A percentile compares a stretch with the other conserved stretches of the same genome.
phyloP scores from a whole-genome alignment of 352 stramenopile species.

The Blastocystis sp. region DNA sequence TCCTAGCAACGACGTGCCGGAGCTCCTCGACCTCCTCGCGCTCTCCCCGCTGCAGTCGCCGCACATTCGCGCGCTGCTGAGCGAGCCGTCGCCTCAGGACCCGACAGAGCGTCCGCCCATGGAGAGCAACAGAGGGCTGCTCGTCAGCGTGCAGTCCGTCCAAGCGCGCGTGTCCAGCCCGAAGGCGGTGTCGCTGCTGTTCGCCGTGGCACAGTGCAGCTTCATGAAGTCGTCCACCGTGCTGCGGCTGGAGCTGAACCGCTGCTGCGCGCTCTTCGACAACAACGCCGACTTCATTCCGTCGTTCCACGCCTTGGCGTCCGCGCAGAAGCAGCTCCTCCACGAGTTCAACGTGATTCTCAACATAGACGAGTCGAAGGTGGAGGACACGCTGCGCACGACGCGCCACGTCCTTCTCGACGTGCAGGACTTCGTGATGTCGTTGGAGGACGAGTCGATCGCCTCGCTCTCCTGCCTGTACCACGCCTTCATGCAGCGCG shows the following conservation, averaged over 20 bases:
- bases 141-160: conserved; percentile 8
- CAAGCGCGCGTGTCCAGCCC: conserved; percentile 17
- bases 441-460: conserved; percentile 34
- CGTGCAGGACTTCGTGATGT: conserved; percentile 15
- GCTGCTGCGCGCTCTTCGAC: neutral
- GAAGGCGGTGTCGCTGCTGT: conserved; percentile 6
- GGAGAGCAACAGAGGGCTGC: conserved; percentile 1
- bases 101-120: neutral
- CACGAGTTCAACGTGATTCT: conserved; percentile 22
- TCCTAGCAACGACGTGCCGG: neutral
- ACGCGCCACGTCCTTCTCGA: conserved; percentile 4
- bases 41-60: neutral
- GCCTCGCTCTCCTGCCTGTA: neutral
- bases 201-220: neutral
- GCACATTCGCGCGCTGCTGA: neutral
- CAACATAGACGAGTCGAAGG: conserved; percentile 21
- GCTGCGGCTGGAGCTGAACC: conserved; percentile 7
- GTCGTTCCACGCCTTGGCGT: neutral
- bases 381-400: too few species aligned
- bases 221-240: neutral
- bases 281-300: neutral
- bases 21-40: neutral
- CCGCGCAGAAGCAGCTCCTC: neutral
- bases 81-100: neutral
- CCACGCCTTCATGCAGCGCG: neutral